These are phyloP conservation scores for Talaromyces islandicus DNA, from an alignment of 2,329 filamentous ascomycete species.

Conservation along the genomic window DNA sequence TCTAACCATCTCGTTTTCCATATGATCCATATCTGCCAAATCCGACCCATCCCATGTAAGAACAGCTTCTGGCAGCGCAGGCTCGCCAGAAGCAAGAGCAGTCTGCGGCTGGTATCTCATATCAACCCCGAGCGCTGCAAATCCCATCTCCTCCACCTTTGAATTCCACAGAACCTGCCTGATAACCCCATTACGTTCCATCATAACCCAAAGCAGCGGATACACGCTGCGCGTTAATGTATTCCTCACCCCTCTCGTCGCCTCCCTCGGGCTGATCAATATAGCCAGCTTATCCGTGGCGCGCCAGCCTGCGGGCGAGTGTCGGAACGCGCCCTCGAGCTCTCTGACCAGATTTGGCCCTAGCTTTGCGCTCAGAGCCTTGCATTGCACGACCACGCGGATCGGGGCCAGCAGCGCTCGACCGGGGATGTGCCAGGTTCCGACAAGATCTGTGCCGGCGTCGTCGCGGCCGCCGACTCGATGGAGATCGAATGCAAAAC, in stretches of 20 bases:
- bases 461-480: conserved; percentile 42
- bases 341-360: conserved; percentile 41
- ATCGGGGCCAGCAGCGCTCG: conserved; percentile 21
- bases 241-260: conserved; percentile 73
- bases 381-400: conserved; percentile 43
- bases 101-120: conserved; percentile 21
- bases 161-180: conserved; percentile 43
- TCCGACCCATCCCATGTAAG: conserved; percentile 34
- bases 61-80: conserved; percentile 18
- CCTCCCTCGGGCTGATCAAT: conserved; percentile 61
- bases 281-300: conserved; percentile 61
- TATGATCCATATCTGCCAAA: conserved; percentile 25
- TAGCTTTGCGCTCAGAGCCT: conserved; percentile 36
- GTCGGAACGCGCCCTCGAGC: conserved; percentile 62
- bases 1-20: conserved; percentile 20
- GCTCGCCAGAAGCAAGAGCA: conserved; percentile 7
- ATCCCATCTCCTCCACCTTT: conserved; percentile 30
- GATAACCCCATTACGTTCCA: conserved; percentile 31
- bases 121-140: conserved; percentile 34
- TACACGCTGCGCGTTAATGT: conserved; percentile 60
- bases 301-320: conserved; percentile 68
- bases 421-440: conserved; percentile 39
- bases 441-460: conserved; percentile 42
- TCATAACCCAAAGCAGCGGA: conserved; percentile 62
- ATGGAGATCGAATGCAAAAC: conserved; percentile 33